A percentile compares a stretch with the other conserved stretches of the same genome.
Evolutionary conservation across 495 filamentous ascomycete species (phyloP).

Genomic region (Evernia prunastri): DNA sequence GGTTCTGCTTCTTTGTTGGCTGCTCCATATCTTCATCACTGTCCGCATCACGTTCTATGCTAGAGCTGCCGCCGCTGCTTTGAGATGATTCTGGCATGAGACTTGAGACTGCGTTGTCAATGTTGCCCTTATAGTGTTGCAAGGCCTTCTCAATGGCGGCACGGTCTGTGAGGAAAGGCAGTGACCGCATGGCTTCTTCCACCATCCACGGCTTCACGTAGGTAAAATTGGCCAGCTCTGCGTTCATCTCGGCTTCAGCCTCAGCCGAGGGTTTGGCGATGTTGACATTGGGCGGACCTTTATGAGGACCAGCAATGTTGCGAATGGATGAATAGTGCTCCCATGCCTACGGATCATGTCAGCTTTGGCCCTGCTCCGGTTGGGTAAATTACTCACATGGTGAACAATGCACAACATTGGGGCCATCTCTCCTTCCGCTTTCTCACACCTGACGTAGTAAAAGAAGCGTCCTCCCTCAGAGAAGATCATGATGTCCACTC

Average conservation of each 20-base stretch:
- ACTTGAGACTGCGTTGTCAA: conserved; percentile 53
- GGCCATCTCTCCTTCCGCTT: conserved; percentile 27
- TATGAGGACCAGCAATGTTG: conserved; percentile 52
- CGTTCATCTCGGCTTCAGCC: conserved; percentile 27
- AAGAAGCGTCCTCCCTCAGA: conserved; percentile 40
- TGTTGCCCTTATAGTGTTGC: conserved; percentile 53
- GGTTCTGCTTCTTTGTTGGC: conserved; percentile 46
- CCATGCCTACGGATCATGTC: conserved; percentile 42
- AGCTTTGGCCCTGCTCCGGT: conserved; percentile 18
- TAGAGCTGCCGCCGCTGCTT: conserved; percentile 36
- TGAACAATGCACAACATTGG: conserved; percentile 60
- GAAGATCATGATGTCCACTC: conserved; percentile 60
- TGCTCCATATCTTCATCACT: conserved; percentile 40
- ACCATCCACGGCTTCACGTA: conserved; percentile 55
- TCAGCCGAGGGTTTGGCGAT: conserved; percentile 27
- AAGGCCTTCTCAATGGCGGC: conserved; percentile 51
- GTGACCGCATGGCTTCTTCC: conserved; percentile 48
- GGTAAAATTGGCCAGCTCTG: conserved; percentile 36
- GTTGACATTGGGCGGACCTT: conserved; percentile 45
- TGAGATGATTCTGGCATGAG: conserved; percentile 48
- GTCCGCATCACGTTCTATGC: conserved; percentile 43
- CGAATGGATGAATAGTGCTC: conserved; percentile 74
- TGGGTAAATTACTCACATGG: conserved; percentile 48
- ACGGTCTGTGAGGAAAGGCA: conserved; percentile 51
- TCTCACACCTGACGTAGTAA: conserved; percentile 40